Base-by-base conservation (phyloP, 1,284 basidiomycete genomes). In the Boletus mariae region DNA sequence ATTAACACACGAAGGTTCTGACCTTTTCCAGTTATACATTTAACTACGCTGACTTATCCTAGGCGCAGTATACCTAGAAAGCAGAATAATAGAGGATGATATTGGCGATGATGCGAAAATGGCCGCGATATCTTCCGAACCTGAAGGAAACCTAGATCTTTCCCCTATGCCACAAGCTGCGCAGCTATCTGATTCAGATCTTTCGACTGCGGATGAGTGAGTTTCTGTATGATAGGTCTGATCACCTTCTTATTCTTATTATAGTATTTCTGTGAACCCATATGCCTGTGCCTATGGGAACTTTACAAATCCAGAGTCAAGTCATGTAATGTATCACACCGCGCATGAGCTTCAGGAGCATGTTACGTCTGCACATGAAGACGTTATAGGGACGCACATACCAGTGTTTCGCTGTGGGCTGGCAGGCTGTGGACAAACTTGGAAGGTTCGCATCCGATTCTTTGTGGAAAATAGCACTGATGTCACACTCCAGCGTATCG, bases 41-140 rank as follows among this genome's bases (percentile, higher is more conserved):
- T 15, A 28, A 25, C 15, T 12, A 20, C 5, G 6, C 40, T 34
- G 26, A 26, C 26, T 4, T 29, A 13, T 11, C 5, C 32, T 17
- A 53, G 52, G 47, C n/a, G 47, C 38, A 6, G 51, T 50, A 25
- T 29, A 47, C 29, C 35, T 55, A 17, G 12, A 49, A 29, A 20
- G 38, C 25, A 20, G 3, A 37, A 2, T 17, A 12, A 31, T 32
- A 1, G 23, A 32, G 4, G 8, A 5, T 17, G 17, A 15, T 31
- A 9, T 17, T n/a, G 29, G 20, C 23, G 40, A 41, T 25, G 23
- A 5, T 25, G 12, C 11, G 13, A 25, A 41, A 25, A 25, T 4
- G 13, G 10, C 11, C 13, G 31, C 12, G 31, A 32, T 31, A 12
- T 31, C 31, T 15, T 25, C 11, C 23, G 12, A 45, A 32, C 17